Percentiles rank a stretch among this genome's conserved stretches.
These are phyloP conservation scores for Trichosporon asahii DNA, from an alignment of 1,284 basidiomycete genomes.

Conservation along the genomic window DNA sequence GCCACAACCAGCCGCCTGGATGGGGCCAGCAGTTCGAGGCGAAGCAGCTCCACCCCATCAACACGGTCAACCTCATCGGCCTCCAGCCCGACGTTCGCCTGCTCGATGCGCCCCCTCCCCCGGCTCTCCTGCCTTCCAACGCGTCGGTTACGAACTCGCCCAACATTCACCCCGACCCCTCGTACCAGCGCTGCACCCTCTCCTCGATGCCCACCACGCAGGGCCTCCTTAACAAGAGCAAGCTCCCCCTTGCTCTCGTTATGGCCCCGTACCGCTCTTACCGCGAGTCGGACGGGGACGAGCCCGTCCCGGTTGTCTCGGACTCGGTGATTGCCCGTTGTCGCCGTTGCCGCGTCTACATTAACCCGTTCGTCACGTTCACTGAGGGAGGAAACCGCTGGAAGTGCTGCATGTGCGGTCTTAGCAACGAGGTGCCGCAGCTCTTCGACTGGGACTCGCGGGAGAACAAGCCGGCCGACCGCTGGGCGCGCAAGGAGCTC, in stretches of 20 bases:
- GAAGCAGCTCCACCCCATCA: conserved; percentile 57
- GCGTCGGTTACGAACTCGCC: conserved; percentile 77
- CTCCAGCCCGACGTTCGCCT: conserved; percentile 85
- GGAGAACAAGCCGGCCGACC: conserved; percentile 88
- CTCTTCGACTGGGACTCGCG: conserved; percentile 97
- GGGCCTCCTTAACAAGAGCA: conserved; percentile 84
- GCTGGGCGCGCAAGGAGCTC: conserved; percentile 90
- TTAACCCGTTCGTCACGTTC: conserved; percentile 98
- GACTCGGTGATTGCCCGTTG: conserved; percentile 98
- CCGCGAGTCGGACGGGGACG: conserved; percentile 55
- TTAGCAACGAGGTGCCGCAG: conserved; percentile 98
- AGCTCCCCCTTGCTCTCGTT: conserved; percentile 86
- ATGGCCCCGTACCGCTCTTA: conserved; percentile 88
- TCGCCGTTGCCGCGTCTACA: conserved; percentile 94
- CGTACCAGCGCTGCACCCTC: conserved; percentile 88
- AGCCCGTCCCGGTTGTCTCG: conserved; percentile 78
- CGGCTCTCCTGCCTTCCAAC: conserved; percentile 79
- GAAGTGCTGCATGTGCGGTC: conserved; percentile 99
- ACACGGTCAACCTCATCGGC: conserved; percentile 83
- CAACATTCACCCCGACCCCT: conserved; percentile 77
- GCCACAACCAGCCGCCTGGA: conserved; percentile 17
- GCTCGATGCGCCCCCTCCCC: conserved; percentile 75
- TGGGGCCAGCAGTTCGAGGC: conserved; percentile 23
- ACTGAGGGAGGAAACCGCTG: conserved; percentile 98
- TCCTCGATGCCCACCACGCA: conserved; percentile 92